Conservation (phyloP, 495 filamentous ascomycete genomes). For the Trypethelium eluteriae region DNA sequence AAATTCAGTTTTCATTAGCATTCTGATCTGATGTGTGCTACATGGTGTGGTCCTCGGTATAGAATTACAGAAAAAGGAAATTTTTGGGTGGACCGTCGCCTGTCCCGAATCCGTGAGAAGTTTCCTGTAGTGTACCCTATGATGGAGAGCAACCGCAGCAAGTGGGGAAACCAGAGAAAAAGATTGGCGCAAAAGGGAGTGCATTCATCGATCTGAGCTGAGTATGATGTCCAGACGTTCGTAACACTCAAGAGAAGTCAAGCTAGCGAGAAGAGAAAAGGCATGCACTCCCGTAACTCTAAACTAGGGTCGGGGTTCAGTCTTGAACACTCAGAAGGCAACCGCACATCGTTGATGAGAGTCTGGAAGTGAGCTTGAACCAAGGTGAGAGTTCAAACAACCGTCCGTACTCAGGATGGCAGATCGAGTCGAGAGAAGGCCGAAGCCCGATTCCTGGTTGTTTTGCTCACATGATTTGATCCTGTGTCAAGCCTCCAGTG, state of each 20-base stretch:
- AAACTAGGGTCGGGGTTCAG: neutral
- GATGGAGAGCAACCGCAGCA: neutral
- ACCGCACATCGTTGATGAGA: neutral
- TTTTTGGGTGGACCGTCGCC: neutral
- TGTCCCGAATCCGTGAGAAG: neutral
- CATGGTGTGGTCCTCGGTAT: neutral
- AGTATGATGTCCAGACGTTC: neutral
- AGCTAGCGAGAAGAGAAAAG: neutral
- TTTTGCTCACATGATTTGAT: conserved; percentile 82
- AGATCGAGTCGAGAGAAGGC: neutral
- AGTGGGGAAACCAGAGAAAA: neutral
- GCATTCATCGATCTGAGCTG: neutral
- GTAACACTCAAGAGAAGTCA: neutral
- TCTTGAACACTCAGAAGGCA: too few species aligned
- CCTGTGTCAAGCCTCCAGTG: conserved; percentile 75
- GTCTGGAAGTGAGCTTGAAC: neutral
- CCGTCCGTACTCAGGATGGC: neutral
- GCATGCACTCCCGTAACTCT: neutral
- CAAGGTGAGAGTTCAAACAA: neutral
- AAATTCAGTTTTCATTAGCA: conserved; percentile 4
- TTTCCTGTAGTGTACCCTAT: neutral
- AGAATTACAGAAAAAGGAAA: neutral
- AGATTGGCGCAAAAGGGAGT: too few species aligned
- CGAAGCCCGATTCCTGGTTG: neutral
- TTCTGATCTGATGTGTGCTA: neutral